Evolutionary conservation across 2,329 filamentous ascomycete genomes (phyloP).

Genomic region (Paramyrothecium roridum): DNA sequence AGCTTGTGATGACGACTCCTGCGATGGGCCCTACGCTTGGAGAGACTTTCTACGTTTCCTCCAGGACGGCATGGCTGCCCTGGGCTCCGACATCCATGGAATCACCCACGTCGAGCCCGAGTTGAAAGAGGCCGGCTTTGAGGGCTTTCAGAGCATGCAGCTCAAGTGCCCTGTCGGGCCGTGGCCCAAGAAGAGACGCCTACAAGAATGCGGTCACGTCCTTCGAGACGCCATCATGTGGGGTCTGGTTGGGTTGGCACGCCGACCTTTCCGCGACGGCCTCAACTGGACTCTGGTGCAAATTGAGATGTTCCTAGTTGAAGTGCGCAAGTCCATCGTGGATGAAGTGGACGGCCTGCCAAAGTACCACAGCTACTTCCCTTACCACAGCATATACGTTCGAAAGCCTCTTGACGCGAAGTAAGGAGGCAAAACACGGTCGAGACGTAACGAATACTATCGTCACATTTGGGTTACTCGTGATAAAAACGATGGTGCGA

Average conservation of each 20-base stretch:
- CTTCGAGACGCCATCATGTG: conserved; percentile 38
- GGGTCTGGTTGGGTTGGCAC: conserved; percentile 34
- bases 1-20: conserved; percentile 42
- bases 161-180: conserved; percentile 46
- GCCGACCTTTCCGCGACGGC: conserved; percentile 34
- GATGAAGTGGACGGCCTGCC: conserved; percentile 29
- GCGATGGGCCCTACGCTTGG: conserved; percentile 40
- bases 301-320: conserved; percentile 40
- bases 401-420: conserved; percentile 27
- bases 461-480: neutral
- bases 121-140: conserved; percentile 39
- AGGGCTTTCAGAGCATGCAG: conserved; percentile 32
- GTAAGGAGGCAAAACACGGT: neutral
- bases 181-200: conserved; percentile 40
- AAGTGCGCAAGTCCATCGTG: conserved; percentile 35
- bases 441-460: neutral
- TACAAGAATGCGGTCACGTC: conserved; percentile 43
- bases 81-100: conserved; percentile 40
- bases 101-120: conserved; percentile 31
- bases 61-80: conserved; percentile 32
- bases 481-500: too few relatives aligned
- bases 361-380: conserved; percentile 34
- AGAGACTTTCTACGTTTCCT: conserved; percentile 43
- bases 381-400: conserved; percentile 34
- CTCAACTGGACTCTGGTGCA: conserved; percentile 37